phyloP scores from a whole-genome alignment of 768 basidiomycete species.

The Calvatia gigantea region DNA sequence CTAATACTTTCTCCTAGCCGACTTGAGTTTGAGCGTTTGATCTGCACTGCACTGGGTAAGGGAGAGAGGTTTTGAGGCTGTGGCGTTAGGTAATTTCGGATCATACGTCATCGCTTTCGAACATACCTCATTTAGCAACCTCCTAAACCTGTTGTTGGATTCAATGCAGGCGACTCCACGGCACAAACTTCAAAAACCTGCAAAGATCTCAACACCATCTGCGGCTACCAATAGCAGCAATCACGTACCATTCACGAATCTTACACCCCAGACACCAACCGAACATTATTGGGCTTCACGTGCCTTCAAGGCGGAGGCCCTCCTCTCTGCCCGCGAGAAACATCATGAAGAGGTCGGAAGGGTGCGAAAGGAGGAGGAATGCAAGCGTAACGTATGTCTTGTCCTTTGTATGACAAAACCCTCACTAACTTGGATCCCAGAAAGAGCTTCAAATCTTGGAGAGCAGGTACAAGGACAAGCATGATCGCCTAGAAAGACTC shows the following conservation, averaged over 20 bases:
- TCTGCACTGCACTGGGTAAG: too few species aligned
- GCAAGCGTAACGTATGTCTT: slow-evolving; percentile 43
- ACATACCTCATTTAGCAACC: too few species aligned
- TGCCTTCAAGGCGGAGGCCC: slow-evolving; percentile 61
- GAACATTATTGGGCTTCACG: slow-evolving; percentile 71
- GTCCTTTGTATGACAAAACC: not conserved
- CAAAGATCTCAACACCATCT: not conserved
- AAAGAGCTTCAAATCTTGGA: slow-evolving; percentile 37
- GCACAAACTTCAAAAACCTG: not conserved
- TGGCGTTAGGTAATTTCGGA: too few species aligned
- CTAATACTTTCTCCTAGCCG: not conserved
- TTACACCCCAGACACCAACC: slow-evolving; percentile 21
- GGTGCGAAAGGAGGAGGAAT: slow-evolving; percentile 37
- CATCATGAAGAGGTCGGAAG: slow-evolving; percentile 49
- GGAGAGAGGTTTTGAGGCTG: too few species aligned
- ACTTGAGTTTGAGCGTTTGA: slow-evolving; percentile 1
- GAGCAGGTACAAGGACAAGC: slow-evolving; percentile 42
- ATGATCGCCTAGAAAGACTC: slow-evolving; percentile 46
- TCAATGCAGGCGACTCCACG: not conserved
- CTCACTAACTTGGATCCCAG: slow-evolving; percentile 25
- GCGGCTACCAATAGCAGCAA: not conserved
- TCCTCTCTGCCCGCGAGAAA: slow-evolving; percentile 43
- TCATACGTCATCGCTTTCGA: too few species aligned
- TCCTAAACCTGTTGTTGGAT: not conserved
- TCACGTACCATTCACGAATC: slow-evolving; percentile 5